A percentile compares a stretch with the other conserved stretches of the same genome.
phyloP scores from a whole-genome alignment of 139 green algal species.

The Ettlia oleoabundans region DNA sequence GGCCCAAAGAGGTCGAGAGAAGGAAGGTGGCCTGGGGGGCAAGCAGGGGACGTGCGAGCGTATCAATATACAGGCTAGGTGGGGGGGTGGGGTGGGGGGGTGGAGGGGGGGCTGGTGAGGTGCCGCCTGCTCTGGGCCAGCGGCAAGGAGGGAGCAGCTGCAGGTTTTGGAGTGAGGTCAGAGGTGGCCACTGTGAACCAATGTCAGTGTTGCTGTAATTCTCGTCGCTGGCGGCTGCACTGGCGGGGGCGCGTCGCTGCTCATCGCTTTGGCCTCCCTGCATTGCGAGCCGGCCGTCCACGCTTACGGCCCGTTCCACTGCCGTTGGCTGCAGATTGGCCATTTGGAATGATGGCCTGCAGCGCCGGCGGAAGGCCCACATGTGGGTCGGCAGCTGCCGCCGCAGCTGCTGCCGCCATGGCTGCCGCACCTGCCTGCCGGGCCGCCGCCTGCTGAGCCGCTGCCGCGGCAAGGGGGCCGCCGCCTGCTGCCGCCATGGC shows the following conservation, averaged over 20 bases:
- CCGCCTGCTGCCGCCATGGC: conserved; percentile 16
- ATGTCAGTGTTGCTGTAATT: no score
- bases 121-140: no score
- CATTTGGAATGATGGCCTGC: conserved; percentile 34
- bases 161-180: no score
- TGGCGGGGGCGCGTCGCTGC: not conserved
- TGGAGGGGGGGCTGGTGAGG: no score
- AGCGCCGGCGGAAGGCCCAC: conserved; percentile 16
- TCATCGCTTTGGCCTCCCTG: not conserved
- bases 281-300: not conserved
- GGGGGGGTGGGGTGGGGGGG: no score
- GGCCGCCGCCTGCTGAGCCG: not conserved
- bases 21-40: no score
- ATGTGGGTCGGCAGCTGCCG: not conserved
- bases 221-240: no score
- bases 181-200: not conserved
- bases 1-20: no score
- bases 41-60: no score
- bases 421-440: not conserved
- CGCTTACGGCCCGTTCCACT: not conserved
- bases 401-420: conserved; percentile 4
- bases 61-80: no score
- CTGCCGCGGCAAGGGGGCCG: not conserved
- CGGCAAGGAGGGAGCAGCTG: no score
- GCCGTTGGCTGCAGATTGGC: not conserved